Base-by-base conservation (phyloP, 805 yeast genomes). In the Ogataea pignaliae region DNA sequence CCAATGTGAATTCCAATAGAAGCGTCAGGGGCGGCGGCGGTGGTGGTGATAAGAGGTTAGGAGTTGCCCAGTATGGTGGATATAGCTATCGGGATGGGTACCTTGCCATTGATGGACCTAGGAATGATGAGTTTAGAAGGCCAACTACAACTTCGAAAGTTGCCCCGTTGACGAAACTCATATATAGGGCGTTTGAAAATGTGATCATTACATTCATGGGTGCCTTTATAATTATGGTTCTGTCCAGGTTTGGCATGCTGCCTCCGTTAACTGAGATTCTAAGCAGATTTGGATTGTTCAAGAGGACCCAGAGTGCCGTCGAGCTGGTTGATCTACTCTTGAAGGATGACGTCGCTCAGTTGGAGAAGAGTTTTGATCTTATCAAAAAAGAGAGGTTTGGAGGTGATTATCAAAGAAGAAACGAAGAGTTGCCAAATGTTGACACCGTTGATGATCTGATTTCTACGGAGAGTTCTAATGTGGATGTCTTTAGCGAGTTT, bases 151-250 rank as follows among this genome's bases (percentile, higher is more conserved):
- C 54, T 1, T 51, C 51, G 10, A 51, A 51, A 36, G 36, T 40
- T 9, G 48, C 57, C 1, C 53, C 64, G 2, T 40, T 63, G 30
- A 46, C 54, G 1, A 53, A 51, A 15, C 37, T 63, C 8, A 36
- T 59, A 0, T 53, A 51, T 34, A 52, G 65, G 17, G 63, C 64
- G 2, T 55, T 72, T 42, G 84, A 79, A 52, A 81, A 78, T 52
- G 64, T 76, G n/a, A 51, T 72, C 4, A 75, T 76, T 14, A 68
- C 79, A 9, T 40, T 66, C 5, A 51, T 69, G 1, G 63, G 74
- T 9, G 42, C 72, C 15, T 41, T 61, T 1, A 56, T 73, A 2
- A 55, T 73, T 6, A 57, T 70, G 29, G 47, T 63, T 1, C 55
- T 75, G 15, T 67, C 75, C 0, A 66, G 55, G 47, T 47, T 66